Conservation (phyloP, 768 basidiomycete genomes). For the Galerina marginata region DNA sequence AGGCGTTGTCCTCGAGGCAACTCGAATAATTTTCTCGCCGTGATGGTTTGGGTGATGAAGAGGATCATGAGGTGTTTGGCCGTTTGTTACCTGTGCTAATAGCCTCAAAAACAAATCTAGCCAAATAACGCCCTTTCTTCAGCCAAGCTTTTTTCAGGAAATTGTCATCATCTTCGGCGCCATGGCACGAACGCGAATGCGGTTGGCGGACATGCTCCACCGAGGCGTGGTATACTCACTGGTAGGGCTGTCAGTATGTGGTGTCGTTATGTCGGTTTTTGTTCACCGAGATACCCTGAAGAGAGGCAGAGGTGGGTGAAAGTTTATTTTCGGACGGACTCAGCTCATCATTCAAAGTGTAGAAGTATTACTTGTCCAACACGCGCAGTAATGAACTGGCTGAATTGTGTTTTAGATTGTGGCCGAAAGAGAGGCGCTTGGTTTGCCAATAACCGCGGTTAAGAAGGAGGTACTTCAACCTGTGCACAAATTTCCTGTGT, state of each 20-base stretch:
- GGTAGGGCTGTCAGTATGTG: slow-evolving; percentile 56
- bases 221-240: slow-evolving; percentile 60
- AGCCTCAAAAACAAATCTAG: too few relatives aligned
- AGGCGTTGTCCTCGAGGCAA: too few relatives aligned
- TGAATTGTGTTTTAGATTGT: slow-evolving; percentile 32
- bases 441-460: slow-evolving; percentile 25
- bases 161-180: too few relatives aligned
- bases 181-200: slow-evolving; percentile 17
- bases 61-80: too few relatives aligned
- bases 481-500: background rate
- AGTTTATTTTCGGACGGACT: background rate
- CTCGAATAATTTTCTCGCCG: too few relatives aligned
- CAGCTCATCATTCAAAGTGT: slow-evolving; percentile 18
- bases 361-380: slow-evolving; percentile 35
- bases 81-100: too few relatives aligned
- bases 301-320: slow-evolving; percentile 57
- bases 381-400: slow-evolving; percentile 5
- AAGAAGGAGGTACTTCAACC: slow-evolving; percentile 36
- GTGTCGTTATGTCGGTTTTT: slow-evolving; percentile 54
- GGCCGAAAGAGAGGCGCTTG: slow-evolving; percentile 35
- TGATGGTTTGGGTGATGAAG: too few relatives aligned
- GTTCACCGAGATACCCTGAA: slow-evolving; percentile 61
- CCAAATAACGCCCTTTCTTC: too few relatives aligned
- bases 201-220: slow-evolving; percentile 37
- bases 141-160: too few relatives aligned